Base-by-base conservation (phyloP, 2,329 filamentous ascomycete genomes). In the Emericellopsis atlantica region DNA sequence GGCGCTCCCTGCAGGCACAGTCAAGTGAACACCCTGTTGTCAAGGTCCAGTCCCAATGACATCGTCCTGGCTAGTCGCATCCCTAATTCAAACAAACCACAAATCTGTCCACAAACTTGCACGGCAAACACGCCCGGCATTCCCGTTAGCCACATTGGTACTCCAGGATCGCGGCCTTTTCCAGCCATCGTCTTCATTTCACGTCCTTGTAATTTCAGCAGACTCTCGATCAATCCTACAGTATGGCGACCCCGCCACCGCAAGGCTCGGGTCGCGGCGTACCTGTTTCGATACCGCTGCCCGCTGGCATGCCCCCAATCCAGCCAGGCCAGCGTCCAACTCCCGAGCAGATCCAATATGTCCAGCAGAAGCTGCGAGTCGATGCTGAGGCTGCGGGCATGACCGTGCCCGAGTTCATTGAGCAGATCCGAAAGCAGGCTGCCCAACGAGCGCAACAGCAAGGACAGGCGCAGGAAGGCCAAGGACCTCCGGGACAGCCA, bases 351-450 rank as follows among this genome's bases (percentile, higher is more conserved):
- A 84, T 95, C 48, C 76, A 77, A 43, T 72, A 74, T 42, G 92
- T 95, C 72, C 85, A 93, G 60, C 76, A 79, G 51, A 83, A 92
- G 61, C 67, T 95, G 36, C 81, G 82, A 38, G 74, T 76, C 39
- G 89, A 95, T 62, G 90, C 90, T 38, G 72, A 84, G 54, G 88
- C 84, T 64, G 76, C 81, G 47, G 89, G 89, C 58, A 79, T 96
- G 74, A 79, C 82, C 6, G 81, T 92, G 1, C 86, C 82, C 36
- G 72, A 95, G 61, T 95, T 94, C 57, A 75, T 93, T 54, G 79
- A 81, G 55, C 73, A 77, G 45, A 66, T 82, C 52, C 77, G 76
- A 58, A 67, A 65, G 50, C 73, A 79, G 52, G 68, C 66, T 4
- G 66, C 72, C 50, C 66, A 67, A 36, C 65, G 62, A 46, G 67